These are phyloP conservation scores for Rubia occidens DNA, from an alignment of 305 asterid species.

Conservation along the genomic window DNA sequence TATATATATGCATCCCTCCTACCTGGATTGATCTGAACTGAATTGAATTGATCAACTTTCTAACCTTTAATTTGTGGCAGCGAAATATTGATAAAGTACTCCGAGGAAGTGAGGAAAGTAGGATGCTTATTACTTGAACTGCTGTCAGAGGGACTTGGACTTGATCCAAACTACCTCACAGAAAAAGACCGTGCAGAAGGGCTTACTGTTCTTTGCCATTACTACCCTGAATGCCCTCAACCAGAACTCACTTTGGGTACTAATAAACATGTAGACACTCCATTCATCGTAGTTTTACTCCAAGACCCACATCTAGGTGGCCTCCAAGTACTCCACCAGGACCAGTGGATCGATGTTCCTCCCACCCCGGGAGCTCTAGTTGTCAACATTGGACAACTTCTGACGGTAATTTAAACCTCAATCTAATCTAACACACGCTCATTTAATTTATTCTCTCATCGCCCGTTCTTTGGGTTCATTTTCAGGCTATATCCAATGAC, in stretches of 20 bases:
- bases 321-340: constrained; percentile 36
- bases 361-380: constrained; percentile 36
- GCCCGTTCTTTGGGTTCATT: background rate
- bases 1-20: too few species aligned
- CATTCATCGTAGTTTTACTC: constrained; percentile 40
- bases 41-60: too few species aligned
- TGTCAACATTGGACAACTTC: constrained; percentile 22
- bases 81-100: constrained; percentile 27
- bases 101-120: constrained; percentile 27
- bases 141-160: constrained; percentile 46
- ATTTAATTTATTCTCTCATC: background rate
- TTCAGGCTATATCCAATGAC: constrained; percentile 36
- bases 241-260: constrained; percentile 49
- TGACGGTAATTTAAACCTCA: background rate
- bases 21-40: too few species aligned
- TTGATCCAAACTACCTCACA: constrained; percentile 27
- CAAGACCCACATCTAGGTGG: constrained; percentile 47
- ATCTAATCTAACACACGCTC: background rate
- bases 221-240: constrained; percentile 53
- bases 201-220: constrained; percentile 29
- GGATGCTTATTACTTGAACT: constrained; percentile 28
- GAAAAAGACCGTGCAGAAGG: constrained; percentile 36
- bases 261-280: constrained; percentile 32
- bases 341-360: constrained; percentile 11
- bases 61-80: constrained; percentile 17